Base-by-base conservation (phyloP, 176 grass and related monocot species). In the Triticum urartu region DNA sequence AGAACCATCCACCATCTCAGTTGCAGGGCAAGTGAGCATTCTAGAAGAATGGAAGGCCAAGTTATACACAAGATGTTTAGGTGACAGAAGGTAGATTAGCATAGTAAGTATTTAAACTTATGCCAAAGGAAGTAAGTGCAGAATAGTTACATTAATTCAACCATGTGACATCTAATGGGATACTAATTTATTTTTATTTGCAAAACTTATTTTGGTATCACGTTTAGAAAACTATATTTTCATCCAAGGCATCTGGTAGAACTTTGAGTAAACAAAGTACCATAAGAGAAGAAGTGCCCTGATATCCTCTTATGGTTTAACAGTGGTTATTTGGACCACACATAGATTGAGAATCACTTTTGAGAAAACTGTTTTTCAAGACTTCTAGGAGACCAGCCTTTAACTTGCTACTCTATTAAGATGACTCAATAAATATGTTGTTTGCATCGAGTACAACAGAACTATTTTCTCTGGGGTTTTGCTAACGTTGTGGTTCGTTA, bases 1-100 rank as follows among this genome's bases (percentile, higher is more conserved):
- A 60, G 97, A 93, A 60, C 92, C 97, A 96, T 99, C 97, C 65
- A 99, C 89, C 92, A 96, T 96, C 85, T 99, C 97, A 13, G 97
- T 78, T 85, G 97, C 97, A 83, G 97, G 97, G 83, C 97, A 99
- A 64, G 84, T 90, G 45, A 91, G 84, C 89, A 91, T 99, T 90
- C 97, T 99, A 82, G 21, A 86, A 83, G 34, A 64, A 75, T 75
- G 72, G 14, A 83, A 86, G 39, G 34, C 6, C n/a, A 72, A 40
- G 68, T 78, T 71, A 25, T 30, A 54, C 11, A 71, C 20, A 56
- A 18, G 5, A 82, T 43, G 14, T 74, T 64, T 82, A 76, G 56
- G 15, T 65, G 22, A 43, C 4, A 48, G 59, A 78, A 84, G 64
- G 50, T 9, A 88, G 3, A 56, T 64, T 70, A 58, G 6, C 18